These are phyloP conservation scores for Tylopilus sp. DNA, from an alignment of 768 basidiomycete genomes.

Conservation along the genomic window DNA sequence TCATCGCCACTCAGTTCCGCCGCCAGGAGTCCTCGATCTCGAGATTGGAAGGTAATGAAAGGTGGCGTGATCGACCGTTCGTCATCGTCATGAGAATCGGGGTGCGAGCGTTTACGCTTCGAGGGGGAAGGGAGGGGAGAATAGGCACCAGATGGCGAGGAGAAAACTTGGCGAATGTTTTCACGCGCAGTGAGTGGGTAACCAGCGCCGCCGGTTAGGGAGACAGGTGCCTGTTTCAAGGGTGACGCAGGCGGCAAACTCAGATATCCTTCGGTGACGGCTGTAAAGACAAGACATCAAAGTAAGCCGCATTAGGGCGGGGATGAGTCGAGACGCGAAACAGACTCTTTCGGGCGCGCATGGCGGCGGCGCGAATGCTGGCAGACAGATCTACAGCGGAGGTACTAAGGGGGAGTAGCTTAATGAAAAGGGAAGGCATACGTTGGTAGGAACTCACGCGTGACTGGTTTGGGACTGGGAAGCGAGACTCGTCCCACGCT, in stretches of 20 bases:
- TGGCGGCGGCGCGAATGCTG: constrained; percentile 53
- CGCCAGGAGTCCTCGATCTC: constrained; percentile 21
- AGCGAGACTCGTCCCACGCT: constrained; percentile 23
- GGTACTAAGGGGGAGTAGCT: constrained; percentile 29
- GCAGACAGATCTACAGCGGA: constrained; percentile 48
- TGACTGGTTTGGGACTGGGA: constrained; percentile 22
- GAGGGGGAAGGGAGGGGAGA: constrained; percentile 31
- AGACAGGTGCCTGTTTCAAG: constrained; percentile 28
- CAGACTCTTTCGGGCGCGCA: constrained; percentile 62
- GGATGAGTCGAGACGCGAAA: constrained; percentile 16
- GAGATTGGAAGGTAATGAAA: constrained; percentile 20
- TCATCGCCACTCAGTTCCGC: constrained; percentile 26
- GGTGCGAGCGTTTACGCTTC: constrained; percentile 34
- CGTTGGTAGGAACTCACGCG: constrained; percentile 17
- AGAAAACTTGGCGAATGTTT: constrained; percentile 48
- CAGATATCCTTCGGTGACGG: constrained; percentile 62
- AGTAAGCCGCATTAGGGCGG: constrained; percentile 27
- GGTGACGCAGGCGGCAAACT: constrained; percentile 35
- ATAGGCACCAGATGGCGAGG: constrained; percentile 33
- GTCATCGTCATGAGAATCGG: constrained; percentile 21
- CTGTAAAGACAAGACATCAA: constrained; percentile 35
- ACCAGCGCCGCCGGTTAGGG: constrained; percentile 15
- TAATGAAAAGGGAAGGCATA: constrained; percentile 6
- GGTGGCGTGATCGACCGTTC: constrained; percentile 14
- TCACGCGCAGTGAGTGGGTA: constrained; percentile 59